phyloP scores from a whole-genome alignment of 2,329 filamentous ascomycete genomes.

The Escovopsis sp. region DNA sequence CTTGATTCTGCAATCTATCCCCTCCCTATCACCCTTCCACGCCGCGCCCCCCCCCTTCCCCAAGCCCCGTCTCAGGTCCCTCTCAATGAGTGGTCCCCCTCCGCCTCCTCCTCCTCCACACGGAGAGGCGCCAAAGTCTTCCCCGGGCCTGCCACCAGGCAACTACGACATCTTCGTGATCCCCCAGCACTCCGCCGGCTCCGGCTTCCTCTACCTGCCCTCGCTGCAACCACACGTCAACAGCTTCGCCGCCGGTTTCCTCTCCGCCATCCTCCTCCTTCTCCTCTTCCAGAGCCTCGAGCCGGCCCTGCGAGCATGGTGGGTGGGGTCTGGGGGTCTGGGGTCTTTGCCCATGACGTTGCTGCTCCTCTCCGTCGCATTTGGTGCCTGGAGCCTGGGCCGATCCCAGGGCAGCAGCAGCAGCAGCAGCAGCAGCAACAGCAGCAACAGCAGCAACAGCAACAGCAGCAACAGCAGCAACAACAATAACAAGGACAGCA shows the following conservation, averaged over 20 bases:
- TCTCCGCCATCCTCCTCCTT: slow-evolving; percentile 56
- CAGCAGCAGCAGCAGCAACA: too few species aligned
- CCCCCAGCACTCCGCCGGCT: slow-evolving; percentile 75
- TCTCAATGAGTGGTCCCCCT: slow-evolving; percentile 29
- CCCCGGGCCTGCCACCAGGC: slow-evolving; percentile 59
- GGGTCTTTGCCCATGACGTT: slow-evolving; percentile 60
- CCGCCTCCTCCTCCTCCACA: slow-evolving; percentile 81
- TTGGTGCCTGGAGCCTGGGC: slow-evolving; percentile 56
- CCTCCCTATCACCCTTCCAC: background rate
- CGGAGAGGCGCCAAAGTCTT: slow-evolving; percentile 50
- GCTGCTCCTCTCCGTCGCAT: slow-evolving; percentile 55
- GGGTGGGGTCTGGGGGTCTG: slow-evolving; percentile 51
- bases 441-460: too few species aligned
- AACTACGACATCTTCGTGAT: slow-evolving; percentile 98
- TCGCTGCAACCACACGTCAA: slow-evolving; percentile 75
- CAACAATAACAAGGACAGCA: too few species aligned
- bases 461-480: too few species aligned
- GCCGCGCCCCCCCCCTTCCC: background rate
- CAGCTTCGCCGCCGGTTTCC: slow-evolving; percentile 80
- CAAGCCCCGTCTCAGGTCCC: background rate
- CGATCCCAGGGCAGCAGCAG: slow-evolving; percentile 22
- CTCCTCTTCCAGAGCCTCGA: slow-evolving; percentile 58
- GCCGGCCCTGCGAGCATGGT: slow-evolving; percentile 61
- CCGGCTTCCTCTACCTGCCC: slow-evolving; percentile 87
- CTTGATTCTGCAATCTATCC: too few species aligned